Evolutionary conservation across 768 basidiomycete genomes (phyloP).

Genomic region (Auricularia sp.): DNA sequence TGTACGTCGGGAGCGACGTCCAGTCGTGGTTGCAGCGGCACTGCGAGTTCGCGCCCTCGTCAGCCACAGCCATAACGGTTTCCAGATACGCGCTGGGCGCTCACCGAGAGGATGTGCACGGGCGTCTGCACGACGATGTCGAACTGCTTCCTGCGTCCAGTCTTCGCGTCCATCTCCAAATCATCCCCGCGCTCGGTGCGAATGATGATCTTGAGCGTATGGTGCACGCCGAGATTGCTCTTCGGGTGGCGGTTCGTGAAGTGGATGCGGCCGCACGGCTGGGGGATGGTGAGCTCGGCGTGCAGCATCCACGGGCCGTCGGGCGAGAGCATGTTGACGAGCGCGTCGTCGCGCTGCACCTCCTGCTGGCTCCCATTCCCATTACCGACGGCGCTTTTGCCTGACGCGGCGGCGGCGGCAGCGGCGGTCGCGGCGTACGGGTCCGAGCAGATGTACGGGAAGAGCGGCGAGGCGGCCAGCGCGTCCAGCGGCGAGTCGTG

Average conservation of each 20-base stretch:
- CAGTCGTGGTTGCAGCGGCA: slow-evolving; percentile 77
- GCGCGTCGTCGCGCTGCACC: slow-evolving; percentile 17
- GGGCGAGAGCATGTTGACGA: slow-evolving; percentile 28
- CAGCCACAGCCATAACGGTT: no score
- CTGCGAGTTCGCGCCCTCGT: slow-evolving; percentile 23
- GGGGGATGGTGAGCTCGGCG: slow-evolving; percentile 58
- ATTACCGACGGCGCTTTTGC: not conserved
- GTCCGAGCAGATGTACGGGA: slow-evolving; percentile 11
- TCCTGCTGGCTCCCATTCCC: not conserved
- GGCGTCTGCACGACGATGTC: slow-evolving; percentile 84
- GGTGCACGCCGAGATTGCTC: slow-evolving; percentile 65
- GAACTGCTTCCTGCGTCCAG: slow-evolving; percentile 69
- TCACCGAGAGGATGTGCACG: slow-evolving; percentile 77
- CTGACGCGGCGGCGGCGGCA: slow-evolving; percentile 40
- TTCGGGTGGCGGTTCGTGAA: slow-evolving; percentile 73
- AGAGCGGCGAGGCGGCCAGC: slow-evolving; percentile 29
- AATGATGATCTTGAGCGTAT: slow-evolving; percentile 72
- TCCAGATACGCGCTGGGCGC: slow-evolving; percentile 18
- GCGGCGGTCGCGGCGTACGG: slow-evolving; percentile 30
- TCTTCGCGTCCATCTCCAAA: slow-evolving; percentile 45
- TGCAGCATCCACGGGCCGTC: slow-evolving; percentile 80
- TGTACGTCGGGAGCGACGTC: slow-evolving; percentile 71
- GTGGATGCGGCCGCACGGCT: slow-evolving; percentile 46
- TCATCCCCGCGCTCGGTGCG: slow-evolving; percentile 79
- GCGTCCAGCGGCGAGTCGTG: slow-evolving; percentile 55